Evolutionary conservation across 78 protist genomes (phyloP).

Genomic region (Acrasis kona): DNA sequence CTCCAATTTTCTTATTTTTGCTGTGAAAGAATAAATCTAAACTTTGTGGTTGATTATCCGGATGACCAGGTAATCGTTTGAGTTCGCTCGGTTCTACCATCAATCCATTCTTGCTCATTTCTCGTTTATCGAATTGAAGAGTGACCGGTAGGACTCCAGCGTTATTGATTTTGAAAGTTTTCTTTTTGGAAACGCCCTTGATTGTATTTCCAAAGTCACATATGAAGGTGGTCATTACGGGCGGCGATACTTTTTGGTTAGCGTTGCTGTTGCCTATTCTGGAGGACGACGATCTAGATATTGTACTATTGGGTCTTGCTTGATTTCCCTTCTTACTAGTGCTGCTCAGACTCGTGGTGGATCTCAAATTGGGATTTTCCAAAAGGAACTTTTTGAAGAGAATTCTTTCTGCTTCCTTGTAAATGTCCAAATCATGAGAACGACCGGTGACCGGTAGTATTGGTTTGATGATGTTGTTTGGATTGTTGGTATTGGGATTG

Average conservation of each 20-base stretch:
- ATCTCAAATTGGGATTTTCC: no score
- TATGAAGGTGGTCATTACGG: slow-evolving; percentile 11
- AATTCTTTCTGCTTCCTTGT: no score
- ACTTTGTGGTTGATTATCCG: slow-evolving; percentile 12
- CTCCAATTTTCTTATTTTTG: background rate
- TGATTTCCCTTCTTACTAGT: background rate
- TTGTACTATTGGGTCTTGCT: background rate
- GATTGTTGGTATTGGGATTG: no score
- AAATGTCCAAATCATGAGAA: no score
- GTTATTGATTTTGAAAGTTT: slow-evolving; percentile 29
- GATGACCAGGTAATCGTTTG: slow-evolving; percentile 11
- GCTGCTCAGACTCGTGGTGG: no score
- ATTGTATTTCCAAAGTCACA: slow-evolving; percentile 53
- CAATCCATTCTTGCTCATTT: slow-evolving; percentile 8
- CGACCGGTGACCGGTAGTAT: no score
- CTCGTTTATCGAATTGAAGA: slow-evolving; percentile 6
- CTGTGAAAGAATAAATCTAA: slow-evolving; percentile 10
- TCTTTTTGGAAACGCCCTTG: slow-evolving; percentile 4
- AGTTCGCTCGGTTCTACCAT: slow-evolving; percentile 19
- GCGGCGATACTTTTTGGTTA: background rate
- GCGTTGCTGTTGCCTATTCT: background rate
- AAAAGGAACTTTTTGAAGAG: no score
- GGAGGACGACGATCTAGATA: background rate
- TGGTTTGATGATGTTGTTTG: no score
- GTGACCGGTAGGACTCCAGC: slow-evolving; percentile 6